These are phyloP conservation scores for Lentinula sp. DNA, from an alignment of 768 basidiomycete species.

Conservation along the genomic window DNA sequence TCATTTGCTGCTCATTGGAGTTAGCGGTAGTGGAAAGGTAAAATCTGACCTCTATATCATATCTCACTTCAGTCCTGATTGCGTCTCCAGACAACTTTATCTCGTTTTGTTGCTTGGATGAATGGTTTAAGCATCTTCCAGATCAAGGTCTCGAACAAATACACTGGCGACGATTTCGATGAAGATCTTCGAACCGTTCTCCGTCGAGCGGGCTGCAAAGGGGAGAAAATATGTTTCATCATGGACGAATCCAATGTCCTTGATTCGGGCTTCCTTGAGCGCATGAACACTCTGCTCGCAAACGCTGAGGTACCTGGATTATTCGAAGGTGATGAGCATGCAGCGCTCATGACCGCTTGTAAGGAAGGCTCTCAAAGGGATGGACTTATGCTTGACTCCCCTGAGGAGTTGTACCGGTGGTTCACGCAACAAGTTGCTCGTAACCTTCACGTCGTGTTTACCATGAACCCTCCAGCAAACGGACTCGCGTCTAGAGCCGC, in stretches of 20 bases:
- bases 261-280: conserved; percentile 96
- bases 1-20: conserved; percentile 92
- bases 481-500: conserved; percentile 94
- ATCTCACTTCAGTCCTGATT: conserved; percentile 11
- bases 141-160: conserved; percentile 99
- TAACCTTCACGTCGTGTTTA: conserved; percentile 98
- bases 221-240: conserved; percentile 99
- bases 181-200: conserved; percentile 95
- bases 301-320: conserved; percentile 99
- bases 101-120: conserved; percentile 99
- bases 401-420: conserved; percentile 97
- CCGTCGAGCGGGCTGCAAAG: conserved; percentile 94
- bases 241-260: conserved; percentile 99
- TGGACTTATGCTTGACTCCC: conserved; percentile 96
- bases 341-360: conserved; percentile 97
- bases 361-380: conserved; percentile 99
- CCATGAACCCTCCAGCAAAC: conserved; percentile 97
- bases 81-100: conserved; percentile 76
- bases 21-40: conserved; percentile 98
- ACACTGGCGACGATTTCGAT: conserved; percentile 97
- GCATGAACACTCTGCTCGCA: conserved; percentile 99
- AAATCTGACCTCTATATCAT: conserved; percentile 12
- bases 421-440: conserved; percentile 98
- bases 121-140: conserved; percentile 99
- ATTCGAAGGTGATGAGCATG: conserved; percentile 99